Conservation (phyloP, 2,329 filamentous ascomycete genomes). For the Ophiostoma fasciatum region DNA sequence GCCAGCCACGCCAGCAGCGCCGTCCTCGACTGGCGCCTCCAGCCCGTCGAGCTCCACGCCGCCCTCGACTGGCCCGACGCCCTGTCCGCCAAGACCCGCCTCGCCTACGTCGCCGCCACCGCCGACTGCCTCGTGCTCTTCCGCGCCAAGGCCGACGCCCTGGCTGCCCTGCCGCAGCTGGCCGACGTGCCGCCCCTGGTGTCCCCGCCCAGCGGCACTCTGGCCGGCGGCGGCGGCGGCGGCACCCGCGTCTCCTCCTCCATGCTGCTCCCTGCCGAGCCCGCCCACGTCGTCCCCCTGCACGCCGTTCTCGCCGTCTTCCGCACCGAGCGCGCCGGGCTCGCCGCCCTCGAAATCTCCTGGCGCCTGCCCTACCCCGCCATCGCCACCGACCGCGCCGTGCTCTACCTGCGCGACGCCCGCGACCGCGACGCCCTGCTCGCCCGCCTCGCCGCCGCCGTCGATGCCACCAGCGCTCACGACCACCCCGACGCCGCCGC, state of each 20-base stretch:
- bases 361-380: conserved; percentile 32
- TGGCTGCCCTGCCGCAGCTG: conserved; percentile 27
- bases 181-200: conserved; percentile 15
- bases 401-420: conserved; percentile 33
- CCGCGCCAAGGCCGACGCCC: conserved; percentile 30
- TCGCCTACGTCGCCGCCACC: conserved; percentile 37
- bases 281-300: conserved; percentile 30
- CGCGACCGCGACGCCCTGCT: conserved; percentile 36
- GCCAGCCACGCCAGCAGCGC: conserved; percentile 15
- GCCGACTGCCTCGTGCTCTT: conserved; percentile 36
- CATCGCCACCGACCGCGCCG: conserved; percentile 30
- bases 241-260: too few relatives aligned
- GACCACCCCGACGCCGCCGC: conserved; percentile 21
- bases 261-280: conserved; percentile 15
- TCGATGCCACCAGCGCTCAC: conserved; percentile 19
- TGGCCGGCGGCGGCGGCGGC: too few relatives aligned
- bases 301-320: conserved; percentile 37
- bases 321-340: conserved; percentile 32
- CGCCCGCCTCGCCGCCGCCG: conserved; percentile 25
- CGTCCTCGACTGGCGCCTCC: conserved; percentile 19
- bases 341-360: conserved; percentile 40
- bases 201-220: too few relatives aligned
- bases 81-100: conserved; percentile 30
- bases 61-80: conserved; percentile 24
- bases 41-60: conserved; percentile 23